A percentile compares a stretch with the other conserved stretches of the same genome.
These are phyloP conservation scores for Heterobasidion parviporum DNA, from an alignment of 1,284 basidiomycete species.

Conservation along the genomic window DNA sequence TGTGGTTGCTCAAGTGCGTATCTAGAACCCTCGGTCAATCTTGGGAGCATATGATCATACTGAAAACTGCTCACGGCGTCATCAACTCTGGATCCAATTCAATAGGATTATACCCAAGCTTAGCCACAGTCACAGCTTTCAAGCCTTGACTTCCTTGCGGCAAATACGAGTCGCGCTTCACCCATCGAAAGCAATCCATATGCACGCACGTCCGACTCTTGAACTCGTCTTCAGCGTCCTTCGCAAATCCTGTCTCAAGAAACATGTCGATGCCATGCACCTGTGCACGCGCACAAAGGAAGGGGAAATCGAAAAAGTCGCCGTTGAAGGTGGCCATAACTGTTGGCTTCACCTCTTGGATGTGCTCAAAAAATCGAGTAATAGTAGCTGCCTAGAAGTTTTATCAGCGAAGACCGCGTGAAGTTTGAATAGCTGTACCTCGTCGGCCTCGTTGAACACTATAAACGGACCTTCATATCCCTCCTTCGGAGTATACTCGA, in stretches of 20 bases:
- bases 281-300: slow-evolving; percentile 84
- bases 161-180: slow-evolving; percentile 98
- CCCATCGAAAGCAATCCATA: slow-evolving; percentile 99
- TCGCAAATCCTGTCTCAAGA: slow-evolving; percentile 88
- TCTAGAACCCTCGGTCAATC: slow-evolving; percentile 28
- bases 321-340: slow-evolving; percentile 99
- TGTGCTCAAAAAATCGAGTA: slow-evolving; percentile 87
- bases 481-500: slow-evolving; percentile 98
- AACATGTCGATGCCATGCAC: slow-evolving; percentile 96
- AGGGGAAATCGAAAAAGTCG: slow-evolving; percentile 99
- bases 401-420: neutral
- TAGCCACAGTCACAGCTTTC: slow-evolving; percentile 96
- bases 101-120: slow-evolving; percentile 95
- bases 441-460: slow-evolving; percentile 92
- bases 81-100: slow-evolving; percentile 98
- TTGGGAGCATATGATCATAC: neutral
- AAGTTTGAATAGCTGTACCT: slow-evolving; percentile 41
- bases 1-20: slow-evolving; percentile 98
- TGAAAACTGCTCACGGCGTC: slow-evolving; percentile 73
- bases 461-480: slow-evolving; percentile 98
- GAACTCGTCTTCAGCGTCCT: slow-evolving; percentile 92
- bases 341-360: slow-evolving; percentile 88
- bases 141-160: slow-evolving; percentile 98
- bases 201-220: slow-evolving; percentile 92
- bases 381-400: slow-evolving; percentile 62